Conservation (phyloP, 108 stramenopile species). For the Nitzschia sp. region DNA sequence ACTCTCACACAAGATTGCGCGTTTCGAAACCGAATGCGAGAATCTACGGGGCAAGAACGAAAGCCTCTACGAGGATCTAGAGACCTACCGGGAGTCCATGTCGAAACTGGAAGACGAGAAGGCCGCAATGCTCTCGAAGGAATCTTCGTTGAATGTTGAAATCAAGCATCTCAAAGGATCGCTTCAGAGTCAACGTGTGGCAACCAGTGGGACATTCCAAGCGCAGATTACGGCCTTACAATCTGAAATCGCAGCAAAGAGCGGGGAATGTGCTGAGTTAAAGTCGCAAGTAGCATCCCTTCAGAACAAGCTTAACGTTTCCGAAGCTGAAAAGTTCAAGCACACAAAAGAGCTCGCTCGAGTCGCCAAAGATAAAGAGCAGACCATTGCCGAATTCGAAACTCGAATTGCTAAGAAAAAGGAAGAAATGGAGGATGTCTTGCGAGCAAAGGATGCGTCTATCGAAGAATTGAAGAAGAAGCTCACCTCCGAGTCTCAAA, state of each 20-base stretch:
- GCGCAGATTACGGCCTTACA: slow-evolving; percentile 13
- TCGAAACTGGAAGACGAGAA: slow-evolving; percentile 23
- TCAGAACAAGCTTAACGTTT: slow-evolving; percentile 12
- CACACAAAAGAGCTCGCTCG: slow-evolving; percentile 29
- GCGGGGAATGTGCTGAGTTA: slow-evolving; percentile 11
- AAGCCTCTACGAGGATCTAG: slow-evolving; percentile 17
- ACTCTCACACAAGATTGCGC: slow-evolving; percentile 10
- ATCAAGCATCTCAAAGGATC: slow-evolving; percentile 18
- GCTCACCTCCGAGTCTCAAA: not conserved
- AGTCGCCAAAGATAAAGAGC: slow-evolving; percentile 7
- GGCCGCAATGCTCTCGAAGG: slow-evolving; percentile 1
- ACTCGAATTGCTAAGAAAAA: slow-evolving; percentile 12
- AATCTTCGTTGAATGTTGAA: slow-evolving; percentile 16
- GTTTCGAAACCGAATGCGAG: slow-evolving; percentile 29
- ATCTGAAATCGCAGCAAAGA: slow-evolving; percentile 21
- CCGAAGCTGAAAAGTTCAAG: slow-evolving; percentile 29
- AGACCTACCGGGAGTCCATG: slow-evolving; percentile 12
- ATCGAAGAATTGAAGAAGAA: slow-evolving; percentile 1
- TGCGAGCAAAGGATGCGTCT: not conserved
- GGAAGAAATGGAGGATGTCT: slow-evolving; percentile 15
- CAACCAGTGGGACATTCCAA: slow-evolving; percentile 2
- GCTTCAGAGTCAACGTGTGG: slow-evolving; percentile 2
- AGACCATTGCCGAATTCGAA: slow-evolving; percentile 3
- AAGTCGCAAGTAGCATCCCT: slow-evolving; percentile 6
- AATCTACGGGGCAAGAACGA: slow-evolving; percentile 21